These are phyloP conservation scores for Spiraea crenata DNA, from an alignment of 331 rosid genomes.

Conservation along the genomic window DNA sequence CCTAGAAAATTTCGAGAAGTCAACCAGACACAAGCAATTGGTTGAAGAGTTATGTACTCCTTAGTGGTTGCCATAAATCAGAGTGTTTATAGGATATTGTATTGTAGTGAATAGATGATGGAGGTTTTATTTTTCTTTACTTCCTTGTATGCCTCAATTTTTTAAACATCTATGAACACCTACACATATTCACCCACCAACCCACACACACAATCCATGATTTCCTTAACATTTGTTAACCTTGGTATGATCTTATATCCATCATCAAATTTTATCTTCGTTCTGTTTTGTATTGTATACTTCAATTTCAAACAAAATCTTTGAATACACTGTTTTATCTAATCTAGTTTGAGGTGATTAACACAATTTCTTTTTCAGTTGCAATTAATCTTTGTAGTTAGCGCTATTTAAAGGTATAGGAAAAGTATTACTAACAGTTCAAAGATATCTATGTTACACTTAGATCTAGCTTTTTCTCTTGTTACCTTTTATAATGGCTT, in stretches of 20 bases:
- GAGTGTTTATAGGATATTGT: not conserved
- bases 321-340: no score
- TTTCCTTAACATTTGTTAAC: no score
- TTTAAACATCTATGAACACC: not conserved
- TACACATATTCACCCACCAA: no score
- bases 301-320: not conserved
- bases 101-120: not conserved
- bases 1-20: not conserved
- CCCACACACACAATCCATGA: no score
- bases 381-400: not conserved
- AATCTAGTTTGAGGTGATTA: not conserved
- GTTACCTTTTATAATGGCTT: constrained; percentile 16
- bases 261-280: not conserved
- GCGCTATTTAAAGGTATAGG: not conserved
- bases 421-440: not conserved
- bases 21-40: not conserved
- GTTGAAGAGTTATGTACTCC: not conserved
- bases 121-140: not conserved
- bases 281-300: not conserved
- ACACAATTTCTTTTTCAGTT: not conserved
- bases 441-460: not conserved
- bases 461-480: not conserved
- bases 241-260: no score
- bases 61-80: not conserved
- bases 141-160: not conserved